Base-by-base conservation (phyloP, 2,329 filamentous ascomycete genomes). In the Alternaria atra region DNA sequence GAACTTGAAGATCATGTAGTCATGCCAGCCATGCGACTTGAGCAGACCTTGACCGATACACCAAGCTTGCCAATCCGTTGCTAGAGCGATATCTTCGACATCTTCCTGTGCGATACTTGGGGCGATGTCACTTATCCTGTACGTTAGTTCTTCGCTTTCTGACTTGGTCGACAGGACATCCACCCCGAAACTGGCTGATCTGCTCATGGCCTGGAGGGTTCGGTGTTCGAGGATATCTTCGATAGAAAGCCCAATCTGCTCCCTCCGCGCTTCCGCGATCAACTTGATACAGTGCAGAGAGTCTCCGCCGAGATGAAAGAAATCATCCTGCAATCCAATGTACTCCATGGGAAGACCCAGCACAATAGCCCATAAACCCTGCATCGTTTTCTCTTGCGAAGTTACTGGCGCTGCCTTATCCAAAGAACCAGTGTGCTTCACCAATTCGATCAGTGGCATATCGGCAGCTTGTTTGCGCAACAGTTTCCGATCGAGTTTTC, bases 1-100 rank as follows among this genome's bases (percentile, higher is more conserved):
- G 15, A 55, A 55, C 12, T 40, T 55, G 52, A 55, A 55, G 23
- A 55, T 48, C 52, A 55, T 55, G 43, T 55, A 55, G 25, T 55
- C 52, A 39, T 55, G 52, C 52, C 52, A 55, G 52, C 52, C 52
- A 48, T 55, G 52, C 12, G 52, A 48, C 30, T 55, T 55, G 42
- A 55, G 32, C 12, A 55, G 34, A 37, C 52, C 52, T 30, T 55
- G 52, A 1, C 30, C 42, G 32, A 55, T 47, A 30, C 52, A 55
- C 52, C 52, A 55, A 29, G 52, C 52, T 15, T 55, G 52, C 52
- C 52, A 55, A 15, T 55, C 52, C 15, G 52, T 55, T 23, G 52
- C 52, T 47, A 40, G 10, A 40, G 52, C 42, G 32, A 55, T 39
- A 4, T 47, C n/a, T 9, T 55, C 52, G 23, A 55, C 32, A 29